A percentile compares a stretch with the other conserved stretches of the same genome.
Conservation (phyloP, 805 yeast genomes). For the Kuraishia hungarica region DNA sequence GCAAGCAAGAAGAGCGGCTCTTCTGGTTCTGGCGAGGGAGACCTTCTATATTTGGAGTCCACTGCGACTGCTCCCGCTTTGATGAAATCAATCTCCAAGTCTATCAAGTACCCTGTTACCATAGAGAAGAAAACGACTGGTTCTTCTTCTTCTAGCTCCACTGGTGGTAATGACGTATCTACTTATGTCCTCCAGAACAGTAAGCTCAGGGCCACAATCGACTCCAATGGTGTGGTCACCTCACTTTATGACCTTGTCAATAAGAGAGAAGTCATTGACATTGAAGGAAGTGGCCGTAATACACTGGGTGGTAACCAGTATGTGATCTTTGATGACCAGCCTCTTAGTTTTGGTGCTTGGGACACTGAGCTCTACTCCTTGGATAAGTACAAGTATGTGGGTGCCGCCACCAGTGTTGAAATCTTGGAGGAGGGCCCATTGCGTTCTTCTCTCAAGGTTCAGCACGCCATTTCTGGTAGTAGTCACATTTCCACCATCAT, state of each 20-base stretch:
- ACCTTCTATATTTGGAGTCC: slow-evolving; percentile 9
- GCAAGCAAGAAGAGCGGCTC: slow-evolving; percentile 3
- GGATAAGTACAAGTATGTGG: slow-evolving; percentile 53
- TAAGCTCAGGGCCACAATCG: slow-evolving; percentile 46
- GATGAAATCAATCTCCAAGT: slow-evolving; percentile 14
- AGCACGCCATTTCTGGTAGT: slow-evolving; percentile 45
- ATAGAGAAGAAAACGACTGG: slow-evolving; percentile 32
- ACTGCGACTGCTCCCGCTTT: slow-evolving; percentile 5
- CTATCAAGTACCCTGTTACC: slow-evolving; percentile 38
- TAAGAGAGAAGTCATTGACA: slow-evolving; percentile 60
- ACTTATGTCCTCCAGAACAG: slow-evolving; percentile 50
- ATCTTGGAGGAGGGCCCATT: slow-evolving; percentile 44
- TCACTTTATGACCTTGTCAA: slow-evolving; percentile 53
- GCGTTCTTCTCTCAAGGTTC: slow-evolving; percentile 54
- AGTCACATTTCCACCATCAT: slow-evolving; percentile 61
- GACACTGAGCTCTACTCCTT: slow-evolving; percentile 89
- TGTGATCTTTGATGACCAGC: slow-evolving; percentile 81
- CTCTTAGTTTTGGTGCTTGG: slow-evolving; percentile 93
- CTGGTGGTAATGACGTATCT: neutral
- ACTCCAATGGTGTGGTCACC: slow-evolving; percentile 44
- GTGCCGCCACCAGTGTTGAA: slow-evolving; percentile 27
- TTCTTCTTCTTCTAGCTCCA: no score
- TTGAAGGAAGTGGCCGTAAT: slow-evolving; percentile 44
- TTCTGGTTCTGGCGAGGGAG: neutral
- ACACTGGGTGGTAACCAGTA: slow-evolving; percentile 71